phyloP scores from a whole-genome alignment of 257 asterid species.

The Thymus quinquecostatus region DNA sequence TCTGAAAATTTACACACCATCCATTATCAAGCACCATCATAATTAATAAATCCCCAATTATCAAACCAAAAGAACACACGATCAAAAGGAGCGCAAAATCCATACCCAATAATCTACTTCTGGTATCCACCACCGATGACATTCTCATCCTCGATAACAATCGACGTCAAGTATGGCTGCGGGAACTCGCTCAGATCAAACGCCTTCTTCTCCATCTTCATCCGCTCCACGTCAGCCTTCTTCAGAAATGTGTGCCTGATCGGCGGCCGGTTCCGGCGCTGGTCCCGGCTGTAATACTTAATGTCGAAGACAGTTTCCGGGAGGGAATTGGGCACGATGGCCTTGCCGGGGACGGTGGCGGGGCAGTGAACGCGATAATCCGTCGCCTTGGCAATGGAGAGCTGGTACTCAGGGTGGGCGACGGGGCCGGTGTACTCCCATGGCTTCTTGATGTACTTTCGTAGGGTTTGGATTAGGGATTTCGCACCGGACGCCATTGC shows the following conservation, averaged over 20 bases:
- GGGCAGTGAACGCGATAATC: constrained; percentile 84
- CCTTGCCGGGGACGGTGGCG: constrained; percentile 60
- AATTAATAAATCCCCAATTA: not conserved
- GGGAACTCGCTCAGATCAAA: constrained; percentile 74
- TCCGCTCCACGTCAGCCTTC: constrained; percentile 80
- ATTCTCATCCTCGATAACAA: constrained; percentile 59
- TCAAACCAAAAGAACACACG: not conserved
- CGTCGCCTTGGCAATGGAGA: constrained; percentile 74
- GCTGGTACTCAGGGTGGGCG: constrained; percentile 57
- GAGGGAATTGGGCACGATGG: constrained; percentile 75
- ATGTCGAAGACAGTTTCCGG: constrained; percentile 92
- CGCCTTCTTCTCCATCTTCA: constrained; percentile 67
- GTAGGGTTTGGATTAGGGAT: constrained; percentile 74
- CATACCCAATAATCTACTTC: constrained; percentile 49
- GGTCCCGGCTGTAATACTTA: constrained; percentile 88
- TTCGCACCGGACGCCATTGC: constrained; percentile 66
- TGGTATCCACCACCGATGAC: constrained; percentile 83
- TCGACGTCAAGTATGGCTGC: constrained; percentile 66
- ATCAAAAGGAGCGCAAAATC: not conserved
- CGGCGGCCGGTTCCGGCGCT: constrained; percentile 89
- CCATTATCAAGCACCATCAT: constrained; percentile 8
- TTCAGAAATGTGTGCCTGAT: constrained; percentile 69
- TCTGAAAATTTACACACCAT: constrained; percentile 9
- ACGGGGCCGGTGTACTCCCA: constrained; percentile 88
- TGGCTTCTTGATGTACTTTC: constrained; percentile 76